Evolutionary conservation across 2,329 filamentous ascomycete species (phyloP).

Genomic region (Diaporthe capsici): DNA sequence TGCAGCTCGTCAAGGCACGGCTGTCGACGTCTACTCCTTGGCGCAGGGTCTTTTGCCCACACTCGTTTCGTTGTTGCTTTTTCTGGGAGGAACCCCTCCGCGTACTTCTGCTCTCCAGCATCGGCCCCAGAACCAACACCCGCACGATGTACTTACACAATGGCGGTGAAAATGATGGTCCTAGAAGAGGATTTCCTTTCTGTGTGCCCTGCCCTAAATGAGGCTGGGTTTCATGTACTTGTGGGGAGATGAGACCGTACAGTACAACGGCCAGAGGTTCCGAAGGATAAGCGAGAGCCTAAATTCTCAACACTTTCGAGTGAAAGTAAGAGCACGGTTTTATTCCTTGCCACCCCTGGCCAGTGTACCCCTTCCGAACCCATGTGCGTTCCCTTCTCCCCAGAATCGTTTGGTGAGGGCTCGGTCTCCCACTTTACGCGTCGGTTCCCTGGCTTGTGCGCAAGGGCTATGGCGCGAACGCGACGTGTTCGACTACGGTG

Average conservation of each 20-base stretch:
- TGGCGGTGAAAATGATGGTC: conserved; percentile 14
- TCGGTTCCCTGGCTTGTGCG: conserved; percentile 13
- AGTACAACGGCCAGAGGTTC: conserved; percentile 1
- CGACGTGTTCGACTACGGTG: neutral
- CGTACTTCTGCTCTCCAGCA: neutral
- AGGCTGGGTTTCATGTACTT: conserved; percentile 9
- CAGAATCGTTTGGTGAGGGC: neutral
- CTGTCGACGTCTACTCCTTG: neutral
- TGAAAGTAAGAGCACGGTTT: neutral
- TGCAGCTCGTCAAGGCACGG: conserved; percentile 25
- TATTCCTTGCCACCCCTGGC: neutral
- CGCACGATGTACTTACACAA: neutral
- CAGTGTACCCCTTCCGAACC: neutral
- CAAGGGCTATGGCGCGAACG: conserved; percentile 1
- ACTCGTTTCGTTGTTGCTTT: conserved; percentile 13
- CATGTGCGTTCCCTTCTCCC: conserved; percentile 7
- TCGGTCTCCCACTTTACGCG: conserved; percentile 7
- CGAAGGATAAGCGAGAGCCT: conserved; percentile 8
- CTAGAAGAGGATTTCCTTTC: neutral
- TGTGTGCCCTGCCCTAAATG: neutral
- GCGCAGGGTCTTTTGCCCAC: neutral
- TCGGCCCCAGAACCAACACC: neutral
- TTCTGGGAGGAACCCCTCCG: conserved; percentile 20
- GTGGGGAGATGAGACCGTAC: neutral
- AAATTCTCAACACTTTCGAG: conserved; percentile 3